Evolutionary conservation across 495 filamentous ascomycete species (phyloP).

Genomic region (Mycothermus thermophilus): DNA sequence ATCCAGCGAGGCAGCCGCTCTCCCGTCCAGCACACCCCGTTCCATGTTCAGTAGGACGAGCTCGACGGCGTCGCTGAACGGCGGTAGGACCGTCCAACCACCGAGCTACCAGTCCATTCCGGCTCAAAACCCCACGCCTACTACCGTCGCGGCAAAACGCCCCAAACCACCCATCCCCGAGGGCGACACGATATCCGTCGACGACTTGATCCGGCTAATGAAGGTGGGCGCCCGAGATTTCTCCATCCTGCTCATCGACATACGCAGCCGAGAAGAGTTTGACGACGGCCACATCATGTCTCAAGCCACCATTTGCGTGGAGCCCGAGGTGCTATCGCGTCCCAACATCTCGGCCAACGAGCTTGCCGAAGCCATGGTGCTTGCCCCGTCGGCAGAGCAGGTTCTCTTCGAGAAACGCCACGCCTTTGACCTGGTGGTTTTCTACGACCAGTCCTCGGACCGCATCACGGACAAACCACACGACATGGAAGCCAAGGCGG

Average conservation of each 20-base stretch:
- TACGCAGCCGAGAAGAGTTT: slow-evolving; percentile 67
- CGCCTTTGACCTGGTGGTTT: slow-evolving; percentile 74
- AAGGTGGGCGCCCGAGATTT: slow-evolving; percentile 30
- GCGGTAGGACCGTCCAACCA: slow-evolving; percentile 7
- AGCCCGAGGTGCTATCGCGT: slow-evolving; percentile 59
- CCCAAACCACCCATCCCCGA: slow-evolving; percentile 34
- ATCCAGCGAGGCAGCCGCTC: slow-evolving; percentile 36
- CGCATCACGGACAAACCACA: slow-evolving; percentile 28
- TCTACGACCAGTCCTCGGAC: slow-evolving; percentile 64
- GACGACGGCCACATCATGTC: slow-evolving; percentile 79
- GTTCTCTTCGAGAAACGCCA: slow-evolving; percentile 59
- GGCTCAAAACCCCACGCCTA: slow-evolving; percentile 8
- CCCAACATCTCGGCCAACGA: slow-evolving; percentile 74
- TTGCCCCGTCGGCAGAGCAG: slow-evolving; percentile 63
- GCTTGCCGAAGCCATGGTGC: slow-evolving; percentile 64
- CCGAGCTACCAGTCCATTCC: slow-evolving; percentile 22
- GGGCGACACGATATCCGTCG: slow-evolving; percentile 48
- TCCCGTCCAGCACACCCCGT: slow-evolving; percentile 34
- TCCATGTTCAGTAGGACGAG: slow-evolving; percentile 36
- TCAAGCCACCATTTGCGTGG: slow-evolving; percentile 72
- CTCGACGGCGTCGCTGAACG: slow-evolving; percentile 25
- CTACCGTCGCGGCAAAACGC: slow-evolving; percentile 13
- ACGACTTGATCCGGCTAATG: slow-evolving; percentile 53
- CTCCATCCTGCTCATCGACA: slow-evolving; percentile 69
- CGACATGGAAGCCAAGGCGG: slow-evolving; percentile 37